Conservation (phyloP, 352 stramenopile species). For the Phytophthora crassamura region DNA sequence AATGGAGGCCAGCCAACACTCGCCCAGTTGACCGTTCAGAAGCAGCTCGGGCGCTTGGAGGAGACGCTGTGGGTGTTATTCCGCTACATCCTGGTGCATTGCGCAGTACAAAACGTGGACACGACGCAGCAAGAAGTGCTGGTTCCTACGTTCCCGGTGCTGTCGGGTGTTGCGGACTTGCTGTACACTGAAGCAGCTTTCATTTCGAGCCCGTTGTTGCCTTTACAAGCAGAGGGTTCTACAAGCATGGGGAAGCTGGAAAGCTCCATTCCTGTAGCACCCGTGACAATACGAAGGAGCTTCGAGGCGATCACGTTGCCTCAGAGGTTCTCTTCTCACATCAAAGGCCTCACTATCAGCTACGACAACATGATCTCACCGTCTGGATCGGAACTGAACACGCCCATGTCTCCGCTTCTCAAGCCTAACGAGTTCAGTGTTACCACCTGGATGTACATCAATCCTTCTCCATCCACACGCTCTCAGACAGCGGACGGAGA, state of each 20-base stretch:
- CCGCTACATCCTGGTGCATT: constrained; percentile 50
- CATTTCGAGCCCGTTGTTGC: constrained; percentile 26
- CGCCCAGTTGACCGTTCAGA: constrained; percentile 10
- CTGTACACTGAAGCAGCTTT: constrained; percentile 32
- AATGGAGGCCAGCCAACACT: constrained; percentile 11
- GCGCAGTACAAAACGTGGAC: constrained; percentile 29
- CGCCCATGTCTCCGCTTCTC: constrained; percentile 57
- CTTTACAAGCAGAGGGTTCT: not conserved
- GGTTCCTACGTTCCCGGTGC: constrained; percentile 30
- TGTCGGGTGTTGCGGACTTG: constrained; percentile 26
- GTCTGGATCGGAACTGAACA: not conserved
- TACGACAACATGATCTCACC: constrained; percentile 64
- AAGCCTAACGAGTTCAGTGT: constrained; percentile 90
- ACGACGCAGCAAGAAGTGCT: constrained; percentile 5
- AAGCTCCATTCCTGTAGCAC: not conserved
- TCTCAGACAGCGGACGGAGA: not conserved
- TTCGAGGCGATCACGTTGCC: constrained; percentile 79
- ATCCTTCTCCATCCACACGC: not conserved
- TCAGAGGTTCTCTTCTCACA: constrained; percentile 59
- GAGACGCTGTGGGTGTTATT: constrained; percentile 47
- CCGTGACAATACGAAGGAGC: constrained; percentile 46
- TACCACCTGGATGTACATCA: constrained; percentile 86
- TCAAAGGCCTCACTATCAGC: constrained; percentile 59
- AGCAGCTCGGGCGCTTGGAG: constrained; percentile 26
- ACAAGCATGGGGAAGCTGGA: not conserved